Conservation (phyloP, 139 green algal species). For the Trebouxia sp. region DNA sequence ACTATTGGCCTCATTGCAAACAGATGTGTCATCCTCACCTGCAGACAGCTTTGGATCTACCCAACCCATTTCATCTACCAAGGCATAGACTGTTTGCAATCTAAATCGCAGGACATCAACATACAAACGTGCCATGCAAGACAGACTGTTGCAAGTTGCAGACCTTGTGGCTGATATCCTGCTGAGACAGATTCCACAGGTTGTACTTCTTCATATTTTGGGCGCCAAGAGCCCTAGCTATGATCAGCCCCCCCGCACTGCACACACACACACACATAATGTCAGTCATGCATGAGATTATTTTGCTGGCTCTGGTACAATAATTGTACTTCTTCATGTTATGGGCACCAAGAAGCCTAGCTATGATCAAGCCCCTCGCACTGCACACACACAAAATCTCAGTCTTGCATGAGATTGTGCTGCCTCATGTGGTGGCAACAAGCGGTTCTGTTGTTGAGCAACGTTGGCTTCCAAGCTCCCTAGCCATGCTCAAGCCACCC, state of each 20-base stretch:
- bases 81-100: too few relatives aligned
- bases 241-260: conserved; percentile 47
- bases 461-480: conserved; percentile 5
- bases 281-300: too few relatives aligned
- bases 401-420: too few relatives aligned
- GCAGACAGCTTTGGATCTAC: too few relatives aligned
- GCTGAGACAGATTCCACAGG: conserved; percentile 25
- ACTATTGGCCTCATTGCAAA: too few relatives aligned
- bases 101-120: too few relatives aligned
- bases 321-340: conserved; percentile 16
- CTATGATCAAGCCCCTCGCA: conserved; percentile 43
- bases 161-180: conserved; percentile 37
- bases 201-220: conserved; percentile 9
- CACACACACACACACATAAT: background rate
- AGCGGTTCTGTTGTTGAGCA: too few relatives aligned
- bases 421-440: background rate
- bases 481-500: conserved; percentile 39
- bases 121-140: too few relatives aligned
- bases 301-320: too few relatives aligned
- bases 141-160: too few relatives aligned
- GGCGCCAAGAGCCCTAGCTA: conserved; percentile 11
- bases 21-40: too few relatives aligned
- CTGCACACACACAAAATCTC: conserved; percentile 28
- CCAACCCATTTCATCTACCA: too few relatives aligned
- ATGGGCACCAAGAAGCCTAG: background rate